These are phyloP conservation scores for Alternaria ventricosa DNA, from an alignment of 2,329 filamentous ascomycete species.

Conservation along the genomic window DNA sequence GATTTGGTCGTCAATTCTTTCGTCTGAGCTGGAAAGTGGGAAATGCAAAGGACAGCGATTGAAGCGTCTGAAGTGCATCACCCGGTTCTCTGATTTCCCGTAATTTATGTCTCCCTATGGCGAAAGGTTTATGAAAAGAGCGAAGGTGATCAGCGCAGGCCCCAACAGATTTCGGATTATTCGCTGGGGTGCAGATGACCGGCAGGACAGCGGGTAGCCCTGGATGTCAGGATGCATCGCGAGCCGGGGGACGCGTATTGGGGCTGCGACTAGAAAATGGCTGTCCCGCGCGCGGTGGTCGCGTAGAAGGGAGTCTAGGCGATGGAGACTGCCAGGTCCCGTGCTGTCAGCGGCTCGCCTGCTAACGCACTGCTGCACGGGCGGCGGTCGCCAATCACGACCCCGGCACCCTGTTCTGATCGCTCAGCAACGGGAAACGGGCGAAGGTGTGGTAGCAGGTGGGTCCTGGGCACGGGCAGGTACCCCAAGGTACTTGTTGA, in stretches of 20 bases:
- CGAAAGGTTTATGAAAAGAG: conserved; percentile 21
- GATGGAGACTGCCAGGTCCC: conserved; percentile 31
- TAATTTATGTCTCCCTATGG: conserved; percentile 35
- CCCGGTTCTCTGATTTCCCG: conserved; percentile 24
- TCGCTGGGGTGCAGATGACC: conserved; percentile 39
- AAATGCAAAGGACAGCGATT: not conserved
- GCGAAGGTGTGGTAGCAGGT: conserved; percentile 21
- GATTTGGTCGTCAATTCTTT: conserved; percentile 15
- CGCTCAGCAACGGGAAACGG: conserved; percentile 33
- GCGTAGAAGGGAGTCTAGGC: conserved; percentile 25
- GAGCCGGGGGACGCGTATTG: conserved; percentile 22
- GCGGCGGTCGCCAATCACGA: conserved; percentile 39
- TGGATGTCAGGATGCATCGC: conserved; percentile 25
- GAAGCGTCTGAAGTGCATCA: conserved; percentile 27
- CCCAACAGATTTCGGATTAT: conserved; percentile 28
- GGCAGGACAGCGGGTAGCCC: conserved; percentile 38
- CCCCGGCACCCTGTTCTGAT: conserved; percentile 32
- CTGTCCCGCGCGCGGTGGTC: conserved; percentile 19
- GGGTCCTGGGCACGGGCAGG: conserved; percentile 28
- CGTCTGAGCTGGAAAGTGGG: not conserved
- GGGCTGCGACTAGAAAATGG: conserved; percentile 18
- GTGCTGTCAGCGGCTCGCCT: conserved; percentile 33
- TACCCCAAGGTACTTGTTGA: conserved; percentile 42
- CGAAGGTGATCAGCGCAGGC: conserved; percentile 36
- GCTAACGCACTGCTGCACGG: conserved; percentile 32